Conservation (phyloP, 139 green algal genomes). For the Chlorella ohadii region DNA sequence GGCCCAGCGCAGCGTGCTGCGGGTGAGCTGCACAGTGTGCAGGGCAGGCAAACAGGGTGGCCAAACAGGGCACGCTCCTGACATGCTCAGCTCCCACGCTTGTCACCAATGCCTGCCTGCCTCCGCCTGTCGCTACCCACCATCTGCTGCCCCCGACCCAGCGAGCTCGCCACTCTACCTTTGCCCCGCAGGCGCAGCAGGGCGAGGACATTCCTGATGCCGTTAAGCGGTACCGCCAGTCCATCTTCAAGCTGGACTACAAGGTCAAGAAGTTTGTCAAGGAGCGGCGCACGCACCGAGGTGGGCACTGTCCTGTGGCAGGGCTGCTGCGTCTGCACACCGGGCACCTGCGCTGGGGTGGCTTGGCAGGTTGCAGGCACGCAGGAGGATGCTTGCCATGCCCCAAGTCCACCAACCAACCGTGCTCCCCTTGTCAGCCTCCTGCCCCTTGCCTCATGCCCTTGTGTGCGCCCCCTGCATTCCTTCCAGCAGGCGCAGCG, state of each 20-base stretch:
- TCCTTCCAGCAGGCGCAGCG: neutral
- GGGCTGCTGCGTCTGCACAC: too few relatives aligned
- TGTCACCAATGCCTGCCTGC: too few relatives aligned
- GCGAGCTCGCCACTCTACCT: too few relatives aligned
- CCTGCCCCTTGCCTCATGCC: neutral
- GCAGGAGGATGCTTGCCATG: too few relatives aligned
- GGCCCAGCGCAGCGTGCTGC: conserved; percentile 16
- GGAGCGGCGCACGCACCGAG: conserved; percentile 3
- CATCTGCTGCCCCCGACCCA: too few relatives aligned
- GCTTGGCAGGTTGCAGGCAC: too few relatives aligned
- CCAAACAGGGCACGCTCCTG: too few relatives aligned
- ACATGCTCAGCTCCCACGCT: too few relatives aligned
- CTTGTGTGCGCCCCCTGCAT: neutral
- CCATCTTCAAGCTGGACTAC: conserved; percentile 37
- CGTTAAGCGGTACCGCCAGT: conserved; percentile 33
- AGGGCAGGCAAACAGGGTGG: neutral
- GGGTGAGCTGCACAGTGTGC: neutral
- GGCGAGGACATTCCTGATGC: conserved; percentile 23
- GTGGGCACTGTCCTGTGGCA: too few relatives aligned
- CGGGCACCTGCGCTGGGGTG: neutral
- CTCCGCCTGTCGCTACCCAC: too few relatives aligned
- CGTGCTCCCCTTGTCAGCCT: too few relatives aligned
- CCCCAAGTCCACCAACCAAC: too few relatives aligned
- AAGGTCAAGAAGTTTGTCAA: conserved; percentile 29
- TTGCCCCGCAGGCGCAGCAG: conserved; percentile 7